Percentiles rank a stretch among this genome's conserved stretches.
Evolutionary conservation across 2,329 filamentous ascomycete species (phyloP).

Genomic region (Diaporthe ampelina): DNA sequence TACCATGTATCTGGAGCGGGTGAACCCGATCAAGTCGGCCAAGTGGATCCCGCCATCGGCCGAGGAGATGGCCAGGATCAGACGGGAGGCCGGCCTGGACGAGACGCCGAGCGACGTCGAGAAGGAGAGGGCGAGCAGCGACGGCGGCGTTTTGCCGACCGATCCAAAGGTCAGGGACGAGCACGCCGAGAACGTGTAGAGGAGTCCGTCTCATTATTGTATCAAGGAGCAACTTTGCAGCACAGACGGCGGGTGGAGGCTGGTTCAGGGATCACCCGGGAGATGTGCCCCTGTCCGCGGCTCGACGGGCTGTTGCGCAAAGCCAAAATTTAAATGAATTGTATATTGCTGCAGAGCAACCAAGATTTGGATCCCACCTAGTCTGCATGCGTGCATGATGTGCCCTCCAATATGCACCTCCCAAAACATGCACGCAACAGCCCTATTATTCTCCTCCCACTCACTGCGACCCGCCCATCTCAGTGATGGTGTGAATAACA

Average conservation of each 20-base stretch:
- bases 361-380: too few species aligned
- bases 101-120: not conserved
- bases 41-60: constrained; percentile 64
- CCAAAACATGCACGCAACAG: not conserved
- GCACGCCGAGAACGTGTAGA: constrained; percentile 34
- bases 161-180: not conserved
- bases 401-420: not conserved
- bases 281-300: not conserved
- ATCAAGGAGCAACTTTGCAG: constrained; percentile 29
- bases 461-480: not conserved
- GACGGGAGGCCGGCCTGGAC: constrained; percentile 56
- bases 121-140: constrained; percentile 21
- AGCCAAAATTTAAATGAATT: not conserved
- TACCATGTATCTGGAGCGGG: constrained; percentile 78
- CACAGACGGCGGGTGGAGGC: constrained; percentile 17
- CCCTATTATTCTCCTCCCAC: not conserved
- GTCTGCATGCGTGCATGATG: not conserved
- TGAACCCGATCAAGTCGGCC: constrained; percentile 73
- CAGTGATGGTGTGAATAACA: not conserved
- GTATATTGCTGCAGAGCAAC: not conserved
- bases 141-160: not conserved
- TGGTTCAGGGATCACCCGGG: not conserved
- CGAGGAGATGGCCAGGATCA: constrained; percentile 59
- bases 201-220: constrained; percentile 19
- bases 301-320: not conserved